phyloP scores from a whole-genome alignment of 2,329 filamentous ascomycete genomes.

The Diaporthe destruens region DNA sequence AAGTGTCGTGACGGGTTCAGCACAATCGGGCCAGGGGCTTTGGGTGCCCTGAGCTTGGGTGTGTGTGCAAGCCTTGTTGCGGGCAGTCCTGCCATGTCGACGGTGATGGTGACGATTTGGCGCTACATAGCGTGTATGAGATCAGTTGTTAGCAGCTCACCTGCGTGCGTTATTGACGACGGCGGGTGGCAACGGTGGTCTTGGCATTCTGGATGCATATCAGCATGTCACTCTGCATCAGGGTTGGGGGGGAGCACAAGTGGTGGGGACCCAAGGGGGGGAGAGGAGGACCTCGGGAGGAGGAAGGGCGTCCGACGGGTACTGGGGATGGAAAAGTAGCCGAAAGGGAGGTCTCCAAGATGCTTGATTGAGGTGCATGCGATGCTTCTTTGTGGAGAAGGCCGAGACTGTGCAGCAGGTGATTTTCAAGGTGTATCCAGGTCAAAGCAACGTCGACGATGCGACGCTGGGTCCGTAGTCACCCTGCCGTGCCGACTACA shows the following conservation, averaged over 20 bases:
- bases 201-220: constrained; percentile 6
- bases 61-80: background rate
- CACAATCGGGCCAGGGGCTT: background rate
- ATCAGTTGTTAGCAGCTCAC: background rate
- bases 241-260: constrained; percentile 4
- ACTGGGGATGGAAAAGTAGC: background rate
- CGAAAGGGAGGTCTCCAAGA: background rate
- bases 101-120: background rate
- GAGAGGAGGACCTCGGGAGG: too few relatives aligned
- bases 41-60: background rate
- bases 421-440: constrained; percentile 20
- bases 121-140: too few relatives aligned
- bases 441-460: constrained; percentile 22
- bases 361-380: constrained; percentile 24
- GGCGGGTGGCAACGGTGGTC: background rate
- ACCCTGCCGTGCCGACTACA: too few relatives aligned
- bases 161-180: constrained; percentile 2
- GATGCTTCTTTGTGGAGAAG: constrained; percentile 10
- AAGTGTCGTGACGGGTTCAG: background rate
- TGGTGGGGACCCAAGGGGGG: background rate
- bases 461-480: constrained; percentile 17
- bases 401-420: constrained; percentile 26
- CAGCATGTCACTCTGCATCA: background rate
- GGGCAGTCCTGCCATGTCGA: background rate
- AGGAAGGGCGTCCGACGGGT: background rate